These are phyloP conservation scores for Brassica carinata DNA, from an alignment of 345 rosid species.

Conservation along the genomic window DNA sequence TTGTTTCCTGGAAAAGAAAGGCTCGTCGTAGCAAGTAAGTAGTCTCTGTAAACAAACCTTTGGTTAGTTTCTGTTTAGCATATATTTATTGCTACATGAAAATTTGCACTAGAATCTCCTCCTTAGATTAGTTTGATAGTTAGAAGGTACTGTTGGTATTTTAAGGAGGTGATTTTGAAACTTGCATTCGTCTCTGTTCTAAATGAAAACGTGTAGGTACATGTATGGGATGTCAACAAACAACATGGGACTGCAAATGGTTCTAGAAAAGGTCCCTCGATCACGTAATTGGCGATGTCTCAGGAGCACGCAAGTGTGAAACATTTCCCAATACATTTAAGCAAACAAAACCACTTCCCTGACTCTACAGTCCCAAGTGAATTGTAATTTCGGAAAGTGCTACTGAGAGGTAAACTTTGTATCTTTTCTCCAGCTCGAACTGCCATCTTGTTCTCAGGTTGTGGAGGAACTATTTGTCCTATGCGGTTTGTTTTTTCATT, in stretches of 20 bases:
- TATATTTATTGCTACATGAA: neutral
- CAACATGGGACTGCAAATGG: conserved; percentile 77
- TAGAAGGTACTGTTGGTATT: neutral
- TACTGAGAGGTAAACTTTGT: neutral
- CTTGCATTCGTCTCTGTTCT: neutral
- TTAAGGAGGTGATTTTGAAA: neutral
- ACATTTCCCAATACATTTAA: neutral
- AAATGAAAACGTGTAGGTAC: conserved; percentile 50
- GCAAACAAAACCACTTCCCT: conserved; percentile 18
- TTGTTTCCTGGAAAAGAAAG: conserved; percentile 82
- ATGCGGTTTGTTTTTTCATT: neutral
- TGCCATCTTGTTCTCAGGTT: neutral
- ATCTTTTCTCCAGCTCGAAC: conserved; percentile 15
- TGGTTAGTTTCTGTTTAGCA: neutral
- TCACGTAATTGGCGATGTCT: conserved; percentile 79
- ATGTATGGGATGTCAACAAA: conserved; percentile 62
- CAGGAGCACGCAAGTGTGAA: conserved; percentile 70
- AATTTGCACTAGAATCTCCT: neutral
- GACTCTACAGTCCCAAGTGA: neutral
- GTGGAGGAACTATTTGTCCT: neutral
- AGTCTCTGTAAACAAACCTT: neutral
- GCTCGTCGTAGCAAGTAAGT: conserved; percentile 92
- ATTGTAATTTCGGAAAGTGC: conserved; percentile 3
- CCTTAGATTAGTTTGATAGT: neutral
- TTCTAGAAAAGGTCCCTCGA: conserved; percentile 72